Base-by-base conservation (phyloP, 2,329 filamentous ascomycete species). In the Phyllosticta citriasiana region DNA sequence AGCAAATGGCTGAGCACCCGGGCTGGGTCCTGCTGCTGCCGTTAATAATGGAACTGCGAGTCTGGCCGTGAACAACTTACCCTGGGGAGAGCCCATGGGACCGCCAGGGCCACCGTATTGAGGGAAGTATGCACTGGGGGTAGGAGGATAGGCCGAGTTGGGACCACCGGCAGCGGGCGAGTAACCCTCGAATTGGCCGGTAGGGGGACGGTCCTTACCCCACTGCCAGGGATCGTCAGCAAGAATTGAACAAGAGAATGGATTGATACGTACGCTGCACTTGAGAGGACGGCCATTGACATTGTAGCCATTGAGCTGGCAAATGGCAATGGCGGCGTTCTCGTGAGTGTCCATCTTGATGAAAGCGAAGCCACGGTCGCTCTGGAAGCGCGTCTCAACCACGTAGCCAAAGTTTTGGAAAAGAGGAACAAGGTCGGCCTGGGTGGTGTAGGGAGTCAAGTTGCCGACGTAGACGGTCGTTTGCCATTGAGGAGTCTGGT, bases 331-430 rank as follows among this genome's bases (percentile, higher is more conserved):
- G 60, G 94, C 92, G 2, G 94, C 94, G 71, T 97, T 97, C 78
- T 99, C 94, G 71, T 99, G 94, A 6, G 87, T 88, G 74, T 99
- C 94, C 92, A 99, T 96, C 82, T 99, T 99, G 76, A 99, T 91
- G 74, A 99, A 99, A 7, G 94, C 91, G 73, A 99, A 99, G 14
- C 94, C 94, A 67, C 94, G 89, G 74, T 99, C 94, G 60, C 94
- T 91, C 78, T 99, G 94, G 83, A 99, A 96, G 63, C 94, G 89
- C 57, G 93, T 97, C 78, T 99, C 94, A 57, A 96, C 89, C 53
- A 99, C 94, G 70, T 91, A 97, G 61, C 94, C 94, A 72, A 97
- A 99, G 79, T 97, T 97, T 76, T 96, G 91, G 82, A 99, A 99
- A 47, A 99, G 82, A 4, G 94, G 94, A n/a, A 99, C 89, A 33